Evolutionary conservation across 441 rosid genomes (phyloP).

Genomic region (Syzygium syzygioides): DNA sequence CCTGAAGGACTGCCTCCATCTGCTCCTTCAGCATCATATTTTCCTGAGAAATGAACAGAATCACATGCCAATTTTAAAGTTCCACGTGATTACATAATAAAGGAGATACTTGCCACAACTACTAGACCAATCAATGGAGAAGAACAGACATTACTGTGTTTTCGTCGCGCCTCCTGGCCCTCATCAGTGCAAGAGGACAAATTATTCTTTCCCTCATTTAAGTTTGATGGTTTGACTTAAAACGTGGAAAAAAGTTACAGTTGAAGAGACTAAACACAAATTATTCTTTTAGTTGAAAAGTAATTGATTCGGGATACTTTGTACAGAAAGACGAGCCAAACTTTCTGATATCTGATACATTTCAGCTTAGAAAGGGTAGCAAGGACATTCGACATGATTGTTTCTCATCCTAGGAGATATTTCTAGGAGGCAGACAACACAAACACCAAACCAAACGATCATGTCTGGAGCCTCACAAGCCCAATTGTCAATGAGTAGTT

Average conservation of each 20-base stretch:
- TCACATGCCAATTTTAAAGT: neutral
- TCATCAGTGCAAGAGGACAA: neutral
- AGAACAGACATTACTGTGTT: neutral
- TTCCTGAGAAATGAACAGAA: slow-evolving; percentile 23
- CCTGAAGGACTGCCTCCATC: slow-evolving; percentile 39
- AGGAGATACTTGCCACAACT: neutral
- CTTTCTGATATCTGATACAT: neutral
- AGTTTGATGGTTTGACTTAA: neutral
- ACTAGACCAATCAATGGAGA: neutral
- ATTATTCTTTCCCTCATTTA: neutral
- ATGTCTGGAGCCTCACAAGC: neutral
- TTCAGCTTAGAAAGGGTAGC: neutral
- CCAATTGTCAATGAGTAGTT: neutral
- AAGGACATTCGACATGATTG: neutral
- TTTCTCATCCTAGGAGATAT: neutral
- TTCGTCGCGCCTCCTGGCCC: neutral
- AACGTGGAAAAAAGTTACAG: neutral
- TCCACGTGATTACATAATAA: neutral
- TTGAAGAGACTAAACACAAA: neutral
- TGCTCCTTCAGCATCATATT: slow-evolving; percentile 33
- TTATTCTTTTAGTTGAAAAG: neutral
- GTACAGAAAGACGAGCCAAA: neutral
- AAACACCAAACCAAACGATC: neutral
- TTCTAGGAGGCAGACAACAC: neutral
- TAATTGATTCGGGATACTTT: neutral